phyloP scores from a whole-genome alignment of 176 grass and related monocot genomes.

The Eremochloa ophiuroides region DNA sequence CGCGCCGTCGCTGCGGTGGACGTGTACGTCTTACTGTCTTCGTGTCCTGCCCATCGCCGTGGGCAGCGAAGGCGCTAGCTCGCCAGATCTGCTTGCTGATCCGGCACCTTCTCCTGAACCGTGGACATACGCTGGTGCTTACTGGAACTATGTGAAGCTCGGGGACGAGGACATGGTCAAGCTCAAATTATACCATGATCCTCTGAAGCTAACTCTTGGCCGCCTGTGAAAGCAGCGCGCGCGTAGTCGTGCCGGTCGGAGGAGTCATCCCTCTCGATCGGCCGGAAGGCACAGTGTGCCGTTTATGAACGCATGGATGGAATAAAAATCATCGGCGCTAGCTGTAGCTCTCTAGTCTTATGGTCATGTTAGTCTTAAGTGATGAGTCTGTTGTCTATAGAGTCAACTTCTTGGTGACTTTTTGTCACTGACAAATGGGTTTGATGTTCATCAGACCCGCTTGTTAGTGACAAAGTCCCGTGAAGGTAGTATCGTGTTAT shows the following conservation, averaged over 20 bases:
- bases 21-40: background rate
- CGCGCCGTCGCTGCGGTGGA: background rate
- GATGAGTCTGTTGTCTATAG: too few species aligned
- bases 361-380: background rate
- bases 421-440: too few species aligned
- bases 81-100: background rate
- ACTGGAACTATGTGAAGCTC: background rate
- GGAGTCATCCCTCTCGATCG: background rate
- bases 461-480: too few species aligned
- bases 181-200: background rate
- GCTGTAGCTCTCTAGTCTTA: background rate
- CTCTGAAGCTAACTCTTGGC: background rate
- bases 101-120: background rate
- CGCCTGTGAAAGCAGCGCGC: background rate
- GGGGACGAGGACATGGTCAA: background rate
- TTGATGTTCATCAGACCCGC: too few species aligned
- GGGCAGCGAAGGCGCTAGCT: background rate
- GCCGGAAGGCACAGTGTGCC: background rate
- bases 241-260: background rate
- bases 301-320: background rate
- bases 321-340: background rate
- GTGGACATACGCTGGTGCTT: background rate
- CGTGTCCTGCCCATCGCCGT: background rate
- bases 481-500: too few species aligned
- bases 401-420: too few species aligned